phyloP scores from a whole-genome alignment of 2,329 filamentous ascomycete species.

The Claviceps pusilla region DNA sequence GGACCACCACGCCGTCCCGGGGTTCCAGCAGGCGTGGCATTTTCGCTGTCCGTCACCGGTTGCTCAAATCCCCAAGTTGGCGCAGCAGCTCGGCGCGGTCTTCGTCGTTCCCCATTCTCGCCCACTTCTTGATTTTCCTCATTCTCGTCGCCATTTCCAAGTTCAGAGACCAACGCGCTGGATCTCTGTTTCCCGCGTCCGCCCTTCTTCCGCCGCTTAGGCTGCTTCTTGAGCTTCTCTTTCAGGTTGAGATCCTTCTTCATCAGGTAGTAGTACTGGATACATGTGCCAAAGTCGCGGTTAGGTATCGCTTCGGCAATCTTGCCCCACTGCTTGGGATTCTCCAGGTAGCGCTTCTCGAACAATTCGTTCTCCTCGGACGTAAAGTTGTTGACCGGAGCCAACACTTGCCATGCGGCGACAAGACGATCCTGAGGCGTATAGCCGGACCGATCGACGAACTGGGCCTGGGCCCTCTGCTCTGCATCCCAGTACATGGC shows the following conservation, averaged over 20 bases:
- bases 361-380: constrained; percentile 55
- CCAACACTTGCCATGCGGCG: constrained; percentile 54
- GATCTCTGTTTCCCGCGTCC: constrained; percentile 42
- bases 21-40: constrained; percentile 40
- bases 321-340: constrained; percentile 69
- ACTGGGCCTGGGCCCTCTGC: constrained; percentile 43
- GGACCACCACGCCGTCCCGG: constrained; percentile 34
- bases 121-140: constrained; percentile 41
- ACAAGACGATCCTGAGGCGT: constrained; percentile 53
- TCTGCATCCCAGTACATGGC: constrained; percentile 50
- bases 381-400: constrained; percentile 60
- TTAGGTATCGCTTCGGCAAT: constrained; percentile 53
- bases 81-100: constrained; percentile 50
- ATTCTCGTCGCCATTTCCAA: constrained; percentile 42
- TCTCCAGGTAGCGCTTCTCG: constrained; percentile 59
- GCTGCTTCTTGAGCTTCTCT: constrained; percentile 55
- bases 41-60: constrained; percentile 43
- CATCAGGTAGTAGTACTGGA: constrained; percentile 74
- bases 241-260: constrained; percentile 64
- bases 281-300: constrained; percentile 63
- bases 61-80: constrained; percentile 58
- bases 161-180: constrained; percentile 51
- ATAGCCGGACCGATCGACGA: constrained; percentile 50
- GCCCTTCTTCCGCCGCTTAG: constrained; percentile 42
- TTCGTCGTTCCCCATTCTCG: constrained; percentile 45